A percentile compares a stretch with the other conserved stretches of the same genome.
Conservation (phyloP, 257 asterid species). For the Penstemon eatonii region DNA sequence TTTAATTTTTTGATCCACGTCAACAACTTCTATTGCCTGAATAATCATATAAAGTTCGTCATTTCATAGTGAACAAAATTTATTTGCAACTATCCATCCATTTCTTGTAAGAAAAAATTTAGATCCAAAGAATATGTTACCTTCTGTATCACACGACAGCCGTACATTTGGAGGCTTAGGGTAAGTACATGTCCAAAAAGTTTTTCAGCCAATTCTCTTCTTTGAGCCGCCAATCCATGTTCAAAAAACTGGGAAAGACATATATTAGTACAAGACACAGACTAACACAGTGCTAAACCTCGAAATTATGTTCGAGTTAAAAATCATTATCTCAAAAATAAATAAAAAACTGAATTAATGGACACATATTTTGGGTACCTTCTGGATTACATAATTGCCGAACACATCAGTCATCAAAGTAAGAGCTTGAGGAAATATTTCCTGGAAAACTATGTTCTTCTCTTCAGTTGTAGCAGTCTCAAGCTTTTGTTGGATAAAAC, state of each 20-base stretch:
- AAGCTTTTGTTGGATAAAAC: constrained; percentile 94
- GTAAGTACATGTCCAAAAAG: constrained; percentile 87
- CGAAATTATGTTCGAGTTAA: constrained; percentile 6
- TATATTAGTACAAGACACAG: constrained; percentile 23
- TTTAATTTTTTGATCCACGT: constrained; percentile 84
- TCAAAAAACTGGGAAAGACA: constrained; percentile 70
- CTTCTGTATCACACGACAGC: constrained; percentile 98
- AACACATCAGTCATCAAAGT: constrained; percentile 91
- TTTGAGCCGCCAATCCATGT: constrained; percentile 84
- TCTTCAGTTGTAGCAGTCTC: constrained; percentile 90
- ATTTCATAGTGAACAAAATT: constrained; percentile 18
- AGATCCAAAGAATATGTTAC: constrained; percentile 35
- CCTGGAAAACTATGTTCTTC: constrained; percentile 88
- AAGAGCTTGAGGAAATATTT: constrained; percentile 86
- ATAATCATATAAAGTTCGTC: constrained; percentile 17
- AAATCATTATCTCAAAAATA: not conserved
- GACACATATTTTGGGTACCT: constrained; percentile 46
- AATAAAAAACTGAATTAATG: constrained; percentile 10
- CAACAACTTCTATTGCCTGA: constrained; percentile 94
- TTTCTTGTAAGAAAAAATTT: not conserved
- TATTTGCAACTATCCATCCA: not conserved
- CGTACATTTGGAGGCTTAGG: constrained; percentile 96
- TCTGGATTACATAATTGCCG: constrained; percentile 93
- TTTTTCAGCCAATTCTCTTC: constrained; percentile 82
- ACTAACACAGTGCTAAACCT: constrained; percentile 18